Percentiles rank a stretch among this genome's conserved stretches.
Conservation (phyloP, 2,329 filamentous ascomycete species). For the Penicillium freii region DNA sequence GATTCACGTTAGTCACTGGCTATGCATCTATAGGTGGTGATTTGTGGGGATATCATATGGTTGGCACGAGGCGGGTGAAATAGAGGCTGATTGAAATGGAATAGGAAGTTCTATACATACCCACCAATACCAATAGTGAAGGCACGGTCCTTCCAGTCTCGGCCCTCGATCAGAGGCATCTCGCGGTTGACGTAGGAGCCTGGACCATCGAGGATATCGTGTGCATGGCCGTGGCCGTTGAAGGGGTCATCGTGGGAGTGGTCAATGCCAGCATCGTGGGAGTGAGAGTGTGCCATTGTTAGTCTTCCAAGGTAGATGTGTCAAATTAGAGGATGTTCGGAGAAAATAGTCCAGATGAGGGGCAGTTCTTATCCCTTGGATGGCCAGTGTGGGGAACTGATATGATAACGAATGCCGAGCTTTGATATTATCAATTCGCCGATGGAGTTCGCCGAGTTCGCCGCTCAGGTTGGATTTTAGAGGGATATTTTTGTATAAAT, state of each 20-base stretch:
- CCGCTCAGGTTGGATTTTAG: constrained; percentile 4
- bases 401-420: constrained; percentile 22
- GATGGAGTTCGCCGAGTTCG: constrained; percentile 17
- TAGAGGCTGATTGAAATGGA: background rate
- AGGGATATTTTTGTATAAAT: background rate
- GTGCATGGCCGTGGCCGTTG: constrained; percentile 79
- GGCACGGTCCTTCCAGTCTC: constrained; percentile 82
- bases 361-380: constrained; percentile 10
- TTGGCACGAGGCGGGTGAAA: background rate
- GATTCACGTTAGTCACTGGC: background rate
- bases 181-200: constrained; percentile 87
- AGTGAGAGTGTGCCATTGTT: constrained; percentile 42
- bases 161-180: constrained; percentile 87
- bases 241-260: constrained; percentile 56
- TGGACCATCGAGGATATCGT: constrained; percentile 91
- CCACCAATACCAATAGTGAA: constrained; percentile 98
- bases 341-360: constrained; percentile 13
- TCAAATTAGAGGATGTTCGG: background rate
- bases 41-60: background rate
- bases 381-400: constrained; percentile 16
- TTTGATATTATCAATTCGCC: constrained; percentile 13
- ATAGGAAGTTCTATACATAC: constrained; percentile 52
- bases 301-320: background rate
- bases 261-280: constrained; percentile 36
- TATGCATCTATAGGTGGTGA: background rate